Evolutionary conservation across 2,329 filamentous ascomycete genomes (phyloP), one percentile per base, ranked within the genome.

Genomic region (Xenosphaeropsis pyriputrescens): DNA sequence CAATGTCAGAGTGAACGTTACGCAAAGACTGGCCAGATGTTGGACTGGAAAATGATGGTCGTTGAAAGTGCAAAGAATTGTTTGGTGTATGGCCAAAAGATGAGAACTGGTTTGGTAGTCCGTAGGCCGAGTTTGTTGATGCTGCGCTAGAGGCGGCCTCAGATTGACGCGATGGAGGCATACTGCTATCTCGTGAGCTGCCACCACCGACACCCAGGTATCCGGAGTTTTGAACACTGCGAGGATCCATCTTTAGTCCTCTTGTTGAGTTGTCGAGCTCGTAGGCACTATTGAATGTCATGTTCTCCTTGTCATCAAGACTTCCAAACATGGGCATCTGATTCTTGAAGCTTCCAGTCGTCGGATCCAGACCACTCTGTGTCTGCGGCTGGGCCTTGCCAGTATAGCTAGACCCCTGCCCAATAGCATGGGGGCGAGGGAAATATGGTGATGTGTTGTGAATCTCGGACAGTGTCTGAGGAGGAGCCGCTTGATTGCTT

Each of bases 81-180:
- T 55, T 59, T 38, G 61, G 55, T 5, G 59, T 61, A 44, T 67
- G 63, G 32, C 57, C 51, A 46, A 53, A 29, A 36, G 30, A 45
- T 44, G 15, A 35, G 16, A 39, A 15, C 15, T 16, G 18, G 34
- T 45, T 49, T 7, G 41, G 46, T 35, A 50, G 50, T 6, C 45
- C 34, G 19, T 48, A 39, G 18, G 39, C 41, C 22, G 22, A 26
- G 22, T 26, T 26, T 29, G 39, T 43, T 3, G 34, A 22, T 29
- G 35, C 11, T 15, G 41, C 41, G 39, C 47, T 50, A 18, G 51
- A 39, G 8, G 57, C 65, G n/a, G 56, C 54, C 33, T 70, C 64
- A 4, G 65, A 61, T 39, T 72, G 66, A 35, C 69, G 64, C 29
- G 73, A 74, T 2, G 72, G 64, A 33, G 73, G 70, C 34, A 72